These are phyloP conservation scores for Colletotrichum brevisporum DNA, from an alignment of 2,329 filamentous ascomycete species.

Conservation along the genomic window DNA sequence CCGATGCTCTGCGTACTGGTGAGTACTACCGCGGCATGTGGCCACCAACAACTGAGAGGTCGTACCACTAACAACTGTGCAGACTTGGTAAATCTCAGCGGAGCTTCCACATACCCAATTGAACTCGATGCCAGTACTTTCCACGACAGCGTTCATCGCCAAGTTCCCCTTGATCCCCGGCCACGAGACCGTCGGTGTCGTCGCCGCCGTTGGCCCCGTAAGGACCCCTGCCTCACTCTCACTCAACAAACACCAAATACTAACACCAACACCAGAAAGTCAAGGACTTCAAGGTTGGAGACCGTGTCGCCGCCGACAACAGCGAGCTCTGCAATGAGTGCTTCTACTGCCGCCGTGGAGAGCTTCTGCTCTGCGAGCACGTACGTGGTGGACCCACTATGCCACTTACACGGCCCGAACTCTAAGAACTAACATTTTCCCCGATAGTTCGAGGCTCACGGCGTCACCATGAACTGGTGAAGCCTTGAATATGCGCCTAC, in stretches of 20 bases:
- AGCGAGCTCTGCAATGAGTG: constrained; percentile 79
- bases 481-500: constrained; percentile 75
- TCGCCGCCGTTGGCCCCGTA: constrained; percentile 68
- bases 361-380: constrained; percentile 78
- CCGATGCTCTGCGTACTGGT: constrained; percentile 71
- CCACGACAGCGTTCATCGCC: no score
- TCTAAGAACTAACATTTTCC: constrained; percentile 3
- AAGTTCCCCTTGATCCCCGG: constrained; percentile 77
- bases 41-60: not conserved
- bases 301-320: constrained; percentile 75
- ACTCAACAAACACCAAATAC: not conserved
- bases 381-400: constrained; percentile 44
- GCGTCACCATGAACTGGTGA: constrained; percentile 77
- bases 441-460: constrained; percentile 72
- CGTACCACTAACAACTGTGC: constrained; percentile 42
- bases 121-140: no score
- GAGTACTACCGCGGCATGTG: no score
- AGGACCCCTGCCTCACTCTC: not conserved
- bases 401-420: constrained; percentile 7
- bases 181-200: constrained; percentile 77
- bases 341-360: constrained; percentile 80
- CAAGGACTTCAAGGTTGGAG: constrained; percentile 71
- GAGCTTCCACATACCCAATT: not conserved
- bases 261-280: constrained; percentile 60
- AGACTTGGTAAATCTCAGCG: constrained; percentile 52